phyloP scores from a whole-genome alignment of 2,329 filamentous ascomycete species.

The Alternaria longipes region DNA sequence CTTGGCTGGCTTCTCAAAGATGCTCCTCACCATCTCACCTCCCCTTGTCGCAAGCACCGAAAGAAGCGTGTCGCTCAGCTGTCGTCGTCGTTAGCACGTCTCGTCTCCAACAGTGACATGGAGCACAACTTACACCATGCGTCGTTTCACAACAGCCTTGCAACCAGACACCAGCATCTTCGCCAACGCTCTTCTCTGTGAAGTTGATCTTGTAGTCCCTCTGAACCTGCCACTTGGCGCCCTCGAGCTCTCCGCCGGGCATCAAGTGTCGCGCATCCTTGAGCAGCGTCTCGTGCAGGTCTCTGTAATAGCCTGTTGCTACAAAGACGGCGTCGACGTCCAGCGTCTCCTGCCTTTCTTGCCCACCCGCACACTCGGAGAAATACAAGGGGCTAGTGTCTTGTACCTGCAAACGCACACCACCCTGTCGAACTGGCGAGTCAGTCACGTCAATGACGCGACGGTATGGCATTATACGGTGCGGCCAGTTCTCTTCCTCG shows the following conservation, averaged over 20 bases:
- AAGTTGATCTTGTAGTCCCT: conserved; percentile 84
- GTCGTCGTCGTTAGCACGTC: conserved; percentile 23
- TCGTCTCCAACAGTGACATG: not conserved
- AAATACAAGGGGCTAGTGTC: conserved; percentile 55
- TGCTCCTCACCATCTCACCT: conserved; percentile 78
- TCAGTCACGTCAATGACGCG: conserved; percentile 71
- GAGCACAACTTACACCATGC: conserved; percentile 76
- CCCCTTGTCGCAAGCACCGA: conserved; percentile 79
- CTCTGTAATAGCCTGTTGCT: conserved; percentile 85
- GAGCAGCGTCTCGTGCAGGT: conserved; percentile 81
- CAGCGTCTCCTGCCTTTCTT: conserved; percentile 65
- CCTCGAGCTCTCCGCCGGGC: conserved; percentile 58
- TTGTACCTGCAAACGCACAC: conserved; percentile 60
- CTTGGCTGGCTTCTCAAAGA: conserved; percentile 64
- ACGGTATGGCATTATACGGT: conserved; percentile 77
- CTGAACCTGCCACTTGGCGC: conserved; percentile 70
- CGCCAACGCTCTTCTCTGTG: conserved; percentile 71
- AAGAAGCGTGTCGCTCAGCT: conserved; percentile 83
- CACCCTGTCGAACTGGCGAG: conserved; percentile 42
- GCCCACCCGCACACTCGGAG: conserved; percentile 48
- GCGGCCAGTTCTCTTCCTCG: conserved; percentile 79
- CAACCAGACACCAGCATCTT: conserved; percentile 83
- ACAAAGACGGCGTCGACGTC: conserved; percentile 85
- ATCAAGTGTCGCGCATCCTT: conserved; percentile 70
- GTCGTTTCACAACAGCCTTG: conserved; percentile 94